A percentile compares a stretch with the other conserved stretches of the same genome.
Evolutionary conservation across 345 rosid genomes (phyloP).

Genomic region (Erucastrum elatum): DNA sequence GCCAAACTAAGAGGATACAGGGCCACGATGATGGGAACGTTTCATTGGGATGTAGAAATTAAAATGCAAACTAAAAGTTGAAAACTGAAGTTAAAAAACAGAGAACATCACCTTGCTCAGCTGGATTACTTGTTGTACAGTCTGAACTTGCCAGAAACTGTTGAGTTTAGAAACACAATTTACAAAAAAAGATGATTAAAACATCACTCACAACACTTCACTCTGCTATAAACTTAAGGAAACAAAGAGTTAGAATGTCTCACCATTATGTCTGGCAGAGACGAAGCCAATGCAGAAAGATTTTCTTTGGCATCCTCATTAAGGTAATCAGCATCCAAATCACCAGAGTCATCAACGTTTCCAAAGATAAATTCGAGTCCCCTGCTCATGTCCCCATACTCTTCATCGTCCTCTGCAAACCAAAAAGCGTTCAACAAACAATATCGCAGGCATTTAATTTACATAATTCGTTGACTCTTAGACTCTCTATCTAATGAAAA

Average conservation of each 20-base stretch:
- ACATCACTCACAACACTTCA: background rate
- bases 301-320: constrained; percentile 99
- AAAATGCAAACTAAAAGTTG: constrained; percentile 31
- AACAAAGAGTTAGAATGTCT: constrained; percentile 40
- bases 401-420: constrained; percentile 71
- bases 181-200: constrained; percentile 27
- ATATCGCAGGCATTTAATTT: background rate
- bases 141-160: constrained; percentile 76
- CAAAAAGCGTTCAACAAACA: background rate
- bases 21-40: background rate
- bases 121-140: constrained; percentile 59
- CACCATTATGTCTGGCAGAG: constrained; percentile 86
- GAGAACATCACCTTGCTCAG: constrained; percentile 82
- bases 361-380: constrained; percentile 92
- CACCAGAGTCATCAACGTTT: constrained; percentile 89
- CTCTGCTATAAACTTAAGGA: constrained; percentile 1
- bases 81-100: constrained; percentile 18
- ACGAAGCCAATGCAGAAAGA: constrained; percentile 81
- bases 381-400: constrained; percentile 43
- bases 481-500: background rate
- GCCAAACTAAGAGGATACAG: constrained; percentile 4
- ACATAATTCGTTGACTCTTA: background rate
- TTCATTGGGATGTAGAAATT: background rate
- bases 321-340: constrained; percentile 94
- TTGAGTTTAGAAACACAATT: constrained; percentile 40